phyloP scores from a whole-genome alignment of 2,329 filamentous ascomycete genomes.

The Pseudovirgaria hyperparasitica region DNA sequence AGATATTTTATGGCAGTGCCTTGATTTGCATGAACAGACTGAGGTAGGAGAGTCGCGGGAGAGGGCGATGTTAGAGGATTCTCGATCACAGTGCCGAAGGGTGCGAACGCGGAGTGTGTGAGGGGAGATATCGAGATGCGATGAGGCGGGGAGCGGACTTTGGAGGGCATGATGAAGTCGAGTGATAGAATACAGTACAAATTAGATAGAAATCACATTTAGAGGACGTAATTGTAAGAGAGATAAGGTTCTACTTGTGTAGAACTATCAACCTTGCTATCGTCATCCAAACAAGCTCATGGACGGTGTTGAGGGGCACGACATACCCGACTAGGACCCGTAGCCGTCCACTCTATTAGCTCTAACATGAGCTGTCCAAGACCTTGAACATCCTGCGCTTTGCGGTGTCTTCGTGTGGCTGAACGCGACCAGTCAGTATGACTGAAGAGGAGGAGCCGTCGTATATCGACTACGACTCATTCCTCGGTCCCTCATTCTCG shows the following conservation, averaged over 20 bases:
- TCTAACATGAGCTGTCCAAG: no score
- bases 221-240: no score
- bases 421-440: not conserved
- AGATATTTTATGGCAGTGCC: slow-evolving; percentile 79
- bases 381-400: no score
- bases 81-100: slow-evolving; percentile 72
- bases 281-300: no score
- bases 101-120: slow-evolving; percentile 53
- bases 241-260: no score
- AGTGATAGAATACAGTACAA: no score
- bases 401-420: no score
- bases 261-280: no score
- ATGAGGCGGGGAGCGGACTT: slow-evolving; percentile 26
- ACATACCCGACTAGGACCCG: no score
- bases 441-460: slow-evolving; percentile 44
- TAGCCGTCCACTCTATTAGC: no score
- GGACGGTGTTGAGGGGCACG: no score
- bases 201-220: no score
- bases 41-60: slow-evolving; percentile 30
- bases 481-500: slow-evolving; percentile 72
- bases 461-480: slow-evolving; percentile 93
- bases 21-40: slow-evolving; percentile 61
- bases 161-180: slow-evolving; percentile 24
- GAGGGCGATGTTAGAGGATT: slow-evolving; percentile 49
- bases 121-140: slow-evolving; percentile 51